These are phyloP conservation scores for Camillea tinctor DNA, from an alignment of 2,329 filamentous ascomycete species.

Conservation along the genomic window DNA sequence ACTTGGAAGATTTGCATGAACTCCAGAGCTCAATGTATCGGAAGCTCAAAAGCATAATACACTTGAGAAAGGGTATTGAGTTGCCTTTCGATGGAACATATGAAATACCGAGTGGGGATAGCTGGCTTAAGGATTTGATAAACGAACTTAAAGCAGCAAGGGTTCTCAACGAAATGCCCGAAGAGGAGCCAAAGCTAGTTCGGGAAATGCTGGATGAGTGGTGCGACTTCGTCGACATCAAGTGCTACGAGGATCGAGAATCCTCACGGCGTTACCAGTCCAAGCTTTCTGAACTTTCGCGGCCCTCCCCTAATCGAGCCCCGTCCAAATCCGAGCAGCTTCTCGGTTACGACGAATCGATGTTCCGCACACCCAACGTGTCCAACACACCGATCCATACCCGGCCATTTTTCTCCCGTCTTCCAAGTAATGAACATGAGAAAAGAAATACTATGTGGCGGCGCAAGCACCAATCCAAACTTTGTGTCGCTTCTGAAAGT, in stretches of 20 bases:
- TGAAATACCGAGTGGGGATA: background rate
- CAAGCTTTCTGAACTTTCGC: background rate
- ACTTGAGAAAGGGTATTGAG: constrained; percentile 6
- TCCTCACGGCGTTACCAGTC: constrained; percentile 7
- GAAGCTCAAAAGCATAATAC: constrained; percentile 10
- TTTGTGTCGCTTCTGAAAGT: too few species aligned
- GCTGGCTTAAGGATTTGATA: background rate
- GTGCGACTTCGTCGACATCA: constrained; percentile 13
- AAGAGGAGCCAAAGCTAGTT: constrained; percentile 11
- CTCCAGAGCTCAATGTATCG: constrained; percentile 17
- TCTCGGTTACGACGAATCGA: constrained; percentile 7
- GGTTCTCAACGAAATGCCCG: constrained; percentile 1
- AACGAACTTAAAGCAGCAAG: background rate
- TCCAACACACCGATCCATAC: background rate
- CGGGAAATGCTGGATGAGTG: constrained; percentile 17
- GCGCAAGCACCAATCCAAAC: too few species aligned
- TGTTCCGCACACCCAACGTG: background rate
- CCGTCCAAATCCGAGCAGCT: constrained; percentile 5
- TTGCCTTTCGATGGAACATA: background rate
- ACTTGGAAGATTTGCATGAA: constrained; percentile 15
- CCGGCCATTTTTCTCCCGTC: background rate
- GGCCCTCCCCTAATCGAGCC: background rate
- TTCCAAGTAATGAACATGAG: too few species aligned
- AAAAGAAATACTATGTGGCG: too few species aligned
- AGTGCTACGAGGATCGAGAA: constrained; percentile 10